A percentile compares a stretch with the other conserved stretches of the same genome.
Conservation (phyloP, 192 early-diverging fungal genomes). For the Coemansia sp. region DNA sequence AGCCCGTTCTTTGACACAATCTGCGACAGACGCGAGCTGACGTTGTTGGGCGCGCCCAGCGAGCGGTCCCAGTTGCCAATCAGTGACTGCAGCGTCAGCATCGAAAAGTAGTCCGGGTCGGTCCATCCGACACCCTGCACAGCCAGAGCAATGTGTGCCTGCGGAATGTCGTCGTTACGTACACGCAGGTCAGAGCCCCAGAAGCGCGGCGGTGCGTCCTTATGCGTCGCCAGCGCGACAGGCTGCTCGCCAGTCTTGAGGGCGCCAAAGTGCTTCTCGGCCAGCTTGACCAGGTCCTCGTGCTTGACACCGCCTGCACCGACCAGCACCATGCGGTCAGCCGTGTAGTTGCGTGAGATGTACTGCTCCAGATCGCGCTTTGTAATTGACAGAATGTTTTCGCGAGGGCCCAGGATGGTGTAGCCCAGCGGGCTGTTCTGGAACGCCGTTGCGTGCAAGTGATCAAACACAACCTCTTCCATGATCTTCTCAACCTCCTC, state of each 20-base stretch:
- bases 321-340: constrained; percentile 95
- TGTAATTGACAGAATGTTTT: constrained; percentile 89
- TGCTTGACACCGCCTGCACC: constrained; percentile 92
- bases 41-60: constrained; percentile 82
- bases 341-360: constrained; percentile 92
- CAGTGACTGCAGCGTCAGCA: constrained; percentile 93
- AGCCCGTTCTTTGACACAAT: constrained; percentile 79
- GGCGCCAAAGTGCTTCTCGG: constrained; percentile 87
- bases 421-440: constrained; percentile 83
- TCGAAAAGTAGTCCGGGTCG: constrained; percentile 90
- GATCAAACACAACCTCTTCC: constrained; percentile 99
- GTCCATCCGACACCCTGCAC: constrained; percentile 97
- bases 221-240: constrained; percentile 56
- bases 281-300: constrained; percentile 87
- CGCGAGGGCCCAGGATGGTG: constrained; percentile 91
- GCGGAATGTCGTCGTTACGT: constrained; percentile 83
- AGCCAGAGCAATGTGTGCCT: constrained; percentile 95
- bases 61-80: constrained; percentile 97
- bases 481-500: constrained; percentile 91
- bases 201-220: constrained; percentile 67
- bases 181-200: constrained; percentile 88
- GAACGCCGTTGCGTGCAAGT: constrained; percentile 94
- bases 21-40: constrained; percentile 82
- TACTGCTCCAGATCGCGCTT: constrained; percentile 85
- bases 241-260: constrained; percentile 62